Evolutionary conservation across 257 asterid genomes (phyloP).

Genomic region (Scutellaria barbata): DNA sequence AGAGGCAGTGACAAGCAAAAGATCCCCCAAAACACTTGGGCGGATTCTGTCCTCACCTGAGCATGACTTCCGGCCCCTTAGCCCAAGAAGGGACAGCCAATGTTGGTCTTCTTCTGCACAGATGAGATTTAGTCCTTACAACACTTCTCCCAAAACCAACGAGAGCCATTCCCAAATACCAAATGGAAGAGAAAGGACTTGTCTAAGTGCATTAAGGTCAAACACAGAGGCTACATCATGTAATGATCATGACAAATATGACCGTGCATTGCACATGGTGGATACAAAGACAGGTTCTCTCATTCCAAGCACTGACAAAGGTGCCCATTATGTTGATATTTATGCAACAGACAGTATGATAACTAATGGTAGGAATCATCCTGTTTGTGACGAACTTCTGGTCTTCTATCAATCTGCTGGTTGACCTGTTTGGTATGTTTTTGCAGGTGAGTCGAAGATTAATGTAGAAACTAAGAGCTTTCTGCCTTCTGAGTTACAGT

Average conservation of each 20-base stretch:
- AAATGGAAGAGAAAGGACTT: slow-evolving; percentile 34
- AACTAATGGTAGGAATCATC: slow-evolving; percentile 42
- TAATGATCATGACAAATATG: slow-evolving; percentile 28
- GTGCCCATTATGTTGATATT: slow-evolving; percentile 6
- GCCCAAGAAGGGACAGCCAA: slow-evolving; percentile 47
- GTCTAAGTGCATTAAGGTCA: slow-evolving; percentile 35
- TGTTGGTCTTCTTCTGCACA: slow-evolving; percentile 35
- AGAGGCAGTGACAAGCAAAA: slow-evolving; percentile 33
- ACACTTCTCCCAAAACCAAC: slow-evolving; percentile 11
- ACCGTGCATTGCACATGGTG: slow-evolving; percentile 4
- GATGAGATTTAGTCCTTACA: slow-evolving; percentile 43
- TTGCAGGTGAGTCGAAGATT: slow-evolving; percentile 44
- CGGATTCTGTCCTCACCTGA: slow-evolving; percentile 69
- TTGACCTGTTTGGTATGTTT: slow-evolving; percentile 26
- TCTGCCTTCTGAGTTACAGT: slow-evolving; percentile 18
- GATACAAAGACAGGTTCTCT: slow-evolving; percentile 21
- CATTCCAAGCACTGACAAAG: slow-evolving; percentile 30
- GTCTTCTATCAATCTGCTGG: slow-evolving; percentile 9
- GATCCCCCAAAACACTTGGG: slow-evolving; percentile 55
- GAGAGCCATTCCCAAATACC: slow-evolving; percentile 27
- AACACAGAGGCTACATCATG: slow-evolving; percentile 30
- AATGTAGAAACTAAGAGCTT: slow-evolving; percentile 30
- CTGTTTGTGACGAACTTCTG: slow-evolving; percentile 1
- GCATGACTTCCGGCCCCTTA: slow-evolving; percentile 44
- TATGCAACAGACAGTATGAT: slow-evolving; percentile 22